Evolutionary conservation across 768 basidiomycete species (phyloP).

Genomic region (Lentinula lateritia): DNA sequence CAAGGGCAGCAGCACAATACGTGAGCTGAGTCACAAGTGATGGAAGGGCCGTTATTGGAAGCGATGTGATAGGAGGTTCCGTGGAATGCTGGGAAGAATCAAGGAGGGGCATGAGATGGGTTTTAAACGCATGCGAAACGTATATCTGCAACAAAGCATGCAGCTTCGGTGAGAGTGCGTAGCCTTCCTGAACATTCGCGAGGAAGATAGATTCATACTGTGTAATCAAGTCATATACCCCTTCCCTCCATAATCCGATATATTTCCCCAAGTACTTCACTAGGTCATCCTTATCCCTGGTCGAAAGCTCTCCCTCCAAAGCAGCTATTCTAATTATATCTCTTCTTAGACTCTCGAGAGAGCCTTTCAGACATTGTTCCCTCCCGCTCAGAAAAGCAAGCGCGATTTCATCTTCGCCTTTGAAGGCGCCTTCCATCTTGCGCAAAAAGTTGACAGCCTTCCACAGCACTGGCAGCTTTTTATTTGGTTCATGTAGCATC

Average conservation of each 20-base stretch:
- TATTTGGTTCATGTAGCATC: slow-evolving; percentile 74
- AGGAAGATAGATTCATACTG: slow-evolving; percentile 90
- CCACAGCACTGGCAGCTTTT: slow-evolving; percentile 84
- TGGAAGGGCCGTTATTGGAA: slow-evolving; percentile 61
- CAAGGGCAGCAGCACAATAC: slow-evolving; percentile 89
- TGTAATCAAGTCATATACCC: slow-evolving; percentile 86
- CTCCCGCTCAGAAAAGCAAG: slow-evolving; percentile 79
- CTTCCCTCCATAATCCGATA: slow-evolving; percentile 88
- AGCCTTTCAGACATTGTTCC: slow-evolving; percentile 52
- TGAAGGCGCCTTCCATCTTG: slow-evolving; percentile 55
- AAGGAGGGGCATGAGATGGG: slow-evolving; percentile 66
- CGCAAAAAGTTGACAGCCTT: slow-evolving; percentile 86
- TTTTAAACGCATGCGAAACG: slow-evolving; percentile 52
- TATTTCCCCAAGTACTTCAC: slow-evolving; percentile 79
- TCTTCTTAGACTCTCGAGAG: slow-evolving; percentile 48
- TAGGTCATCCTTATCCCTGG: slow-evolving; percentile 64
- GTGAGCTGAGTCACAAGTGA: slow-evolving; percentile 89
- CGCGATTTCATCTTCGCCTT: slow-evolving; percentile 69
- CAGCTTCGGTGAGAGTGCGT: slow-evolving; percentile 27
- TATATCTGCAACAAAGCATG: slow-evolving; percentile 60
- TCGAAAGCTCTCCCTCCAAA: slow-evolving; percentile 34
- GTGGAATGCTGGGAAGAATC: slow-evolving; percentile 26
- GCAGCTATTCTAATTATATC: slow-evolving; percentile 32
- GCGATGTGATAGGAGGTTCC: slow-evolving; percentile 37
- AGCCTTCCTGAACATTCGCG: slow-evolving; percentile 39